Evolutionary conservation across 768 basidiomycete species (phyloP), one percentile per base, ranked within the genome.

Genomic region (Hemileccinum rubropunctum): DNA sequence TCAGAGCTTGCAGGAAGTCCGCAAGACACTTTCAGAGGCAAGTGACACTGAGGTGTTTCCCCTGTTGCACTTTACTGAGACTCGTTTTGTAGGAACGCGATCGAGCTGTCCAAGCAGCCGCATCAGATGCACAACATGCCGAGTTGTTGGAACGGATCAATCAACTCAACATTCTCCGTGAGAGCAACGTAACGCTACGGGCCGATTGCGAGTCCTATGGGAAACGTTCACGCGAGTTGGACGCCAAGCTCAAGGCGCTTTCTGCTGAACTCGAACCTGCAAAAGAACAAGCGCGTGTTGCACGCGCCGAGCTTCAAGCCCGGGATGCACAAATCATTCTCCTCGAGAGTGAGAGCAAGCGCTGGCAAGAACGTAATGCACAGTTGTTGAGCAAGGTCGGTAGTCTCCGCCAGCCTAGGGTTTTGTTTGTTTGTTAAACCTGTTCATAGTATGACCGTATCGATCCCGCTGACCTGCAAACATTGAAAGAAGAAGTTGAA

Each of bases 111-210:
- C 79, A 87, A 58, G 75, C 79, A 15, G 81, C 85, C 7, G 74
- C 84, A 0, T 88, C 87, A 1, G 82, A 87, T 30, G 76, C 85
- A 3, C 88, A 93, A 57, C 92, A 94, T 53, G 80, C 83, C 14
- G 90, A 93, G 61, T 80, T 94, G 44, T 72, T 94, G 42, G 89
- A 92, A 65, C 78, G 86, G 53, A 92, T 93, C 67, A 88, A 91
- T 54, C 88, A 93, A 56, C 76, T 91, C 52, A 92, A 90, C 48
- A 79, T 95, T 46, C 59, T 94, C 3, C 81, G 91, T 33, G 91
- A 95, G 68, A 92, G 90, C 71, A 95, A 95, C 61, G 83, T 85
- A 0, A 92, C 88, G 2, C 75, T 95, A 1, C 83, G 91, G 50
- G 75, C 84, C 28, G 90, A 94, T 48, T 82, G 78, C 56, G 88